Base-by-base conservation (phyloP, 2,329 filamentous ascomycete genomes). In the Neopestalotiopsis sp. region DNA sequence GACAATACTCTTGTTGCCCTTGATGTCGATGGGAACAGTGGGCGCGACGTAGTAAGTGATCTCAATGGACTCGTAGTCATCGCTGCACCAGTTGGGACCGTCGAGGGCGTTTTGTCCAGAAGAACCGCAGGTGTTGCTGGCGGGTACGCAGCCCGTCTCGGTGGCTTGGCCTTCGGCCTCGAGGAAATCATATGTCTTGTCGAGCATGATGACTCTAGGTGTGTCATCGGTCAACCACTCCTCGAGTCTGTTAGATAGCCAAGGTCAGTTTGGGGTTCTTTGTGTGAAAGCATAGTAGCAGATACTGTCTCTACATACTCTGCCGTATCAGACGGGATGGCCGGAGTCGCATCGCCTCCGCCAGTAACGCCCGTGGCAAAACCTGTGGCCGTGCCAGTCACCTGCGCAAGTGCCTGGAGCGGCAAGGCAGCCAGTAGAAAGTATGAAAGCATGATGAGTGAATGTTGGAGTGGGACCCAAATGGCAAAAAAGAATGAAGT, bases 1-100 rank as follows among this genome's bases (percentile, higher is more conserved):
- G 40, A 90, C 76, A 67, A 90, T 72, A 30, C 83, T 85, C 82
- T 90, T 90, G 83, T 90, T 85, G 71, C 84, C 87, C 38, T 78
- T 79, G 72, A 90, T 83, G 14, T 77, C 82, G 75, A 89, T 87
- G 61, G 83, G 84, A 30, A 81, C 73, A 2, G 80, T 70, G 70
- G 81, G 86, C 40, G 87, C 87, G 66, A 85, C 88, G 78, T 89
- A 84, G 70, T 83, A 85, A 3, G 74, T 81, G 53, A 80, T 84
- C 13, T 38, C 32, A 49, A 80, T 84, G 10, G 28, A 40, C 12
- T 79, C n/a, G 57, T 30, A 30, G 17, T 20, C 20, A 20, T 17
- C 45, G 6, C 45, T 53, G 45, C 45, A 53, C 45, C 45, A 53
- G 6, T 12, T 53, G 2, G 45, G 45, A n/a, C 45, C 45, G 45